Evolutionary conservation across 106 monocot species (phyloP), one percentile per base, ranked within the genome.

Genomic region (Ottelia alismoides): DNA sequence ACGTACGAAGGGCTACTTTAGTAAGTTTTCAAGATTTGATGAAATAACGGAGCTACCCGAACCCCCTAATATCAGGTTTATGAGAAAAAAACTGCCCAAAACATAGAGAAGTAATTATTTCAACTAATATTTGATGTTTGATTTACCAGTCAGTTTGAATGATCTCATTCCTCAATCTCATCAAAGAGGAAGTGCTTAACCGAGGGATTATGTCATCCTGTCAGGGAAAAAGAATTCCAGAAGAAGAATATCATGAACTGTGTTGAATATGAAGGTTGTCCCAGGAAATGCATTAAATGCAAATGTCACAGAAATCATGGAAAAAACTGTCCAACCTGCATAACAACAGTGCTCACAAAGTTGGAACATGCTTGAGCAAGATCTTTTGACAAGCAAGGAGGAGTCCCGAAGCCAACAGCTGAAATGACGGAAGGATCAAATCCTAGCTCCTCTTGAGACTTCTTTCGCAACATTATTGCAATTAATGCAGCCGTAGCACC

Each of bases 201-300:
- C 88, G 70, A 64, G 96, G 96, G 60, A 96, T 65, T 47, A 96
- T 85, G 56, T 96, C 96, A 81, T 89, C 96, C 96, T 96, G 83
- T 44, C 61, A 62, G 31, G 31, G n/a, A n/a, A n/a, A n/a, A n/a
- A n/a, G n/a, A n/a, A n/a, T n/a, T n/a, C n/a, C n/a, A n/a, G n/a
- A n/a, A n/a, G n/a, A n/a, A n/a, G n/a, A n/a, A n/a, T n/a, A n/a
- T n/a, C n/a, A n/a, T n/a, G n/a, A n/a, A n/a, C n/a, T n/a, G n/a
- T n/a, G n/a, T n/a, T n/a, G n/a, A n/a, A n/a, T n/a, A n/a, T n/a
- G n/a, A n/a, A n/a, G n/a, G n/a, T n/a, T n/a, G n/a, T n/a, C n/a
- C n/a, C n/a, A n/a, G n/a, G n/a, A n/a, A n/a, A n/a, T n/a, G n/a
- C n/a, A n/a, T n/a, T n/a, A n/a, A n/a, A n/a, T n/a, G n/a, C n/a